Evolutionary conservation across 371 early-diverging fungal species (phyloP).

Genomic region (Paramicrosporidium saccamoebae): DNA sequence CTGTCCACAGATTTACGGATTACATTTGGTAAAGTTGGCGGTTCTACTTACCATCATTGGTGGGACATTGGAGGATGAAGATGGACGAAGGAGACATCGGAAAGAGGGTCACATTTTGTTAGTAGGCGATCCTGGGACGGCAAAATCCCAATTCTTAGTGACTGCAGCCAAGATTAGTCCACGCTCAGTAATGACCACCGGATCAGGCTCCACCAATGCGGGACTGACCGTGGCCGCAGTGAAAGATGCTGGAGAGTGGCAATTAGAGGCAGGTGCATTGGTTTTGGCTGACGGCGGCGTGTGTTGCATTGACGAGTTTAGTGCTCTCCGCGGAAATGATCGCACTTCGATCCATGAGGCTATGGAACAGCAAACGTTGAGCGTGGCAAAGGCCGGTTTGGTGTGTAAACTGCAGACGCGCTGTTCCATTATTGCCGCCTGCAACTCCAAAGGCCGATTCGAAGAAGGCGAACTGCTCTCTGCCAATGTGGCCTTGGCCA

Average conservation of each 20-base stretch:
- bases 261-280: conserved; percentile 37
- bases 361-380: conserved; percentile 42
- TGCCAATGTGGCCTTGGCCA: conserved; percentile 19
- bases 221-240: conserved; percentile 47
- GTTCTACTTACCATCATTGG: conserved; percentile 20
- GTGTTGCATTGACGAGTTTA: conserved; percentile 48
- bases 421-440: conserved; percentile 35
- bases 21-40: conserved; percentile 18
- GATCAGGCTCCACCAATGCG: conserved; percentile 33
- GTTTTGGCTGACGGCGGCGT: conserved; percentile 32
- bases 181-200: conserved; percentile 33
- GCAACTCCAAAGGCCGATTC: conserved; percentile 32
- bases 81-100: conserved; percentile 11
- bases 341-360: conserved; percentile 36
- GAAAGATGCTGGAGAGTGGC: conserved; percentile 25
- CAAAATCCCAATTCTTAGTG: conserved; percentile 42
- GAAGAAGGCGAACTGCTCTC: conserved; percentile 14
- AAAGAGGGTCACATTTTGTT: conserved; percentile 40
- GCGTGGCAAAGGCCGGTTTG: conserved; percentile 33
- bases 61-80: conserved; percentile 13
- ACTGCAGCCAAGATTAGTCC: conserved; percentile 16
- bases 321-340: conserved; percentile 28
- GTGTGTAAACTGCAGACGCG: conserved; percentile 38
- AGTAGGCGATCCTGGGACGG: conserved; percentile 55
- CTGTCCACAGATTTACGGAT: conserved; percentile 20